A percentile compares a stretch with the other conserved stretches of the same genome.
These are phyloP conservation scores for Rosa multiflora DNA, from an alignment of 306 rosid species.

Conservation along the genomic window DNA sequence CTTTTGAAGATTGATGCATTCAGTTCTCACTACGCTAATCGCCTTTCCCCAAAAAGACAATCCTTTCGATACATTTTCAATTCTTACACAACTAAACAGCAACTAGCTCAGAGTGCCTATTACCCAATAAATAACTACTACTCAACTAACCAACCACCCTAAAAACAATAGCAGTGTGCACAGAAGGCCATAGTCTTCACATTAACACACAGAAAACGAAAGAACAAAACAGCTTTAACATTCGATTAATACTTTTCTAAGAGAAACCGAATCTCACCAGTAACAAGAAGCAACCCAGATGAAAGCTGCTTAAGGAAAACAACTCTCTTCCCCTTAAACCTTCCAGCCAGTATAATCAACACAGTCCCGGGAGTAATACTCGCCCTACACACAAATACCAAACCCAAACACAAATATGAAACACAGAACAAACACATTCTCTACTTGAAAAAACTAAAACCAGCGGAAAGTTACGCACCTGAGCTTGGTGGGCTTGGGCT, in stretches of 20 bases:
- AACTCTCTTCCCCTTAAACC: constrained; percentile 45
- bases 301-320: constrained; percentile 38
- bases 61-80: neutral
- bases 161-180: neutral
- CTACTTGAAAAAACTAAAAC: neutral
- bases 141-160: neutral
- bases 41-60: neutral
- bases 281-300: constrained; percentile 39
- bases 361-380: constrained; percentile 38
- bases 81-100: neutral
- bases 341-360: constrained; percentile 39
- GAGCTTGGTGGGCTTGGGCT: constrained; percentile 38
- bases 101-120: neutral
- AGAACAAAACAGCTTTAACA: neutral
- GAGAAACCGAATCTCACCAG: constrained; percentile 20
- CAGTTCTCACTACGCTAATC: neutral
- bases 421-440: neutral
- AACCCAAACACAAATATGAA: neutral
- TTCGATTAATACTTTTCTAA: neutral
- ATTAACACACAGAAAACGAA: too few relatives aligned
- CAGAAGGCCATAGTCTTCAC: neutral
- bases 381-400: constrained; percentile 13
- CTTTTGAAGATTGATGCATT: neutral
- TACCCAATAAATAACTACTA: neutral
- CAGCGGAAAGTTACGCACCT: neutral